A percentile compares a stretch with the other conserved stretches of the same genome.
phyloP scores from a whole-genome alignment of 2,329 filamentous ascomycete genomes.

The Aspergillus pseudoterreus region DNA sequence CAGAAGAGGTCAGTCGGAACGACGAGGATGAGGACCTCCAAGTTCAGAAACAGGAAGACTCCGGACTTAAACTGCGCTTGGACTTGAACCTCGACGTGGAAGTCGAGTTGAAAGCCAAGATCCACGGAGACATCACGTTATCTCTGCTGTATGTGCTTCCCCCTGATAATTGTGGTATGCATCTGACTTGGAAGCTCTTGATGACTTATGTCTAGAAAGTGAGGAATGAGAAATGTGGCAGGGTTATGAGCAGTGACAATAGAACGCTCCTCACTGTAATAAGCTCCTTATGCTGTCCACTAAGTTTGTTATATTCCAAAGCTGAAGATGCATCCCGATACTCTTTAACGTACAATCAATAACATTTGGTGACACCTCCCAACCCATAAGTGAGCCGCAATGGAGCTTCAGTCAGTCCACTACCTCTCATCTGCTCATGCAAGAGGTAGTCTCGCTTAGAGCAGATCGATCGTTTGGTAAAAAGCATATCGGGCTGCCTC shows the following conservation, averaged over 20 bases:
- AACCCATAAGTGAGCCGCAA: too few relatives aligned
- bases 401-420: too few relatives aligned
- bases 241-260: background rate
- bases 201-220: background rate
- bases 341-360: too few relatives aligned
- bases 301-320: too few relatives aligned
- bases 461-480: too few relatives aligned
- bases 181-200: background rate
- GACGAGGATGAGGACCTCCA: background rate
- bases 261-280: background rate
- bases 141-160: background rate
- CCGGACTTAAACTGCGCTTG: background rate
- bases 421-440: too few relatives aligned
- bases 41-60: background rate
- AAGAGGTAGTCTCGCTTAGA: too few relatives aligned
- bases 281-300: too few relatives aligned
- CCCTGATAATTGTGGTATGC: background rate
- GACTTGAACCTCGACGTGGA: background rate
- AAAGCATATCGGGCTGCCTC: too few relatives aligned
- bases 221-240: background rate
- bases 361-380: too few relatives aligned
- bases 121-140: background rate
- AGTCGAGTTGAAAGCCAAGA: background rate
- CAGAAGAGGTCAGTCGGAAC: background rate
- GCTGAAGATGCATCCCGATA: too few relatives aligned